Evolutionary conservation across 345 rosid species (phyloP).

Genomic region (Brassica rapa): DNA sequence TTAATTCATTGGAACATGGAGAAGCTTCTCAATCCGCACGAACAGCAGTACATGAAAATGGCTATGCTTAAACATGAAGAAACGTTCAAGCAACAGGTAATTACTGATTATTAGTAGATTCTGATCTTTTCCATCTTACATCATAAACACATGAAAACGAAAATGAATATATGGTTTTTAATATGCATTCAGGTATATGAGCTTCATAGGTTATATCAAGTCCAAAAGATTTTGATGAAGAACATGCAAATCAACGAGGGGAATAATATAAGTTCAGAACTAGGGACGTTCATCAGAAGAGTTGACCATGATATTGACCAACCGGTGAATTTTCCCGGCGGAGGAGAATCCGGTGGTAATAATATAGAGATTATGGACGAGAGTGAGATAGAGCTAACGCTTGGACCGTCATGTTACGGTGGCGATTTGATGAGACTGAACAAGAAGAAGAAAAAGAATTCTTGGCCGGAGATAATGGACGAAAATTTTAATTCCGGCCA

Average conservation of each 20-base stretch:
- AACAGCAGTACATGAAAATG: constrained; percentile 84
- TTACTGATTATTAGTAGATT: constrained; percentile 6
- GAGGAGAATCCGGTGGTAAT: constrained; percentile 42
- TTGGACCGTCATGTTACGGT: constrained; percentile 62
- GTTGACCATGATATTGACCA: constrained; percentile 26
- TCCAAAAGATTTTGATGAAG: constrained; percentile 80
- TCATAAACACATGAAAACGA: neutral
- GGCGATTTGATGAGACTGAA: constrained; percentile 37
- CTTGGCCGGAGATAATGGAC: constrained; percentile 28
- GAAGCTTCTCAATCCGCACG: constrained; percentile 68
- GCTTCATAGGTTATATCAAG: constrained; percentile 83
- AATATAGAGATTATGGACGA: constrained; percentile 59
- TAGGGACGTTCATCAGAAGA: constrained; percentile 27
- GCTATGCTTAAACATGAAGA: constrained; percentile 95
- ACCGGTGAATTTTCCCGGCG: constrained; percentile 14
- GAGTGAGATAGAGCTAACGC: constrained; percentile 81
- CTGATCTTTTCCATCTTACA: neutral
- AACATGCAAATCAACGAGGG: constrained; percentile 41
- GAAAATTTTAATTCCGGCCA: constrained; percentile 56
- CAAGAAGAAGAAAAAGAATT: constrained; percentile 45
- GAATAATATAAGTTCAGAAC: constrained; percentile 18
- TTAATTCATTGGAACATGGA: constrained; percentile 55
- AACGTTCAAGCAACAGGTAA: constrained; percentile 94
- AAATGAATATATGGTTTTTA: constrained; percentile 4
- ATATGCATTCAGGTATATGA: constrained; percentile 61